Evolutionary conservation across 2,329 filamentous ascomycete genomes (phyloP).

Genomic region (Bipolaris bicolor): DNA sequence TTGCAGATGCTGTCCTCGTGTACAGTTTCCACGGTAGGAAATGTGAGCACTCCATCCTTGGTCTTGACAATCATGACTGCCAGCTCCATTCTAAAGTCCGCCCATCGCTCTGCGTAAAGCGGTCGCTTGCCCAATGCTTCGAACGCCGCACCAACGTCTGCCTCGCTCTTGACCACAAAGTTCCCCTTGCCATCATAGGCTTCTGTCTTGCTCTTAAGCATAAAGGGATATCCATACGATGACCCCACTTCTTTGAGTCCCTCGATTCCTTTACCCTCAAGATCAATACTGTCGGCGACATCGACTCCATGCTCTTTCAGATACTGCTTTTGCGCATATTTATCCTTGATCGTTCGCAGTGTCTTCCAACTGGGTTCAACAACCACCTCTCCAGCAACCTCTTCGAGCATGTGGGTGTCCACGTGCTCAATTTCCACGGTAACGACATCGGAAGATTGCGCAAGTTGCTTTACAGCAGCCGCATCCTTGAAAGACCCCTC

Average conservation of each 20-base stretch:
- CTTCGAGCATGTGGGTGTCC: constrained; percentile 85
- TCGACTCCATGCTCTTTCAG: constrained; percentile 71
- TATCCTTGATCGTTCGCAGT: constrained; percentile 89
- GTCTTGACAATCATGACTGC: constrained; percentile 95
- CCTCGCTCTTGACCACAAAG: constrained; percentile 65
- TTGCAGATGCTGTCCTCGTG: constrained; percentile 97
- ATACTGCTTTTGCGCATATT: constrained; percentile 87
- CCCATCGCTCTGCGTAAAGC: constrained; percentile 90
- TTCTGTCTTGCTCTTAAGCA: constrained; percentile 89
- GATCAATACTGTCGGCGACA: constrained; percentile 71
- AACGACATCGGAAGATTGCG: constrained; percentile 75
- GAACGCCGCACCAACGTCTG: constrained; percentile 69
- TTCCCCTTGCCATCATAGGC: constrained; percentile 91
- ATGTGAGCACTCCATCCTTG: constrained; percentile 74
- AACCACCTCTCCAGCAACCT: constrained; percentile 72
- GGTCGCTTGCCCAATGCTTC: constrained; percentile 69
- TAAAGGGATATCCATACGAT: constrained; percentile 79
- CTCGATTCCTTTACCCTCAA: constrained; percentile 64
- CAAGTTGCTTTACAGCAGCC: constrained; percentile 79
- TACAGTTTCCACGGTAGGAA: constrained; percentile 90
- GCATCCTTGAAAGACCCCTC: constrained; percentile 87
- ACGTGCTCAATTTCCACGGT: constrained; percentile 97
- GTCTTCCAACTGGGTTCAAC: constrained; percentile 84
- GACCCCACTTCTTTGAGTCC: constrained; percentile 69
- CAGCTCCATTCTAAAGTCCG: constrained; percentile 82